Evolutionary conservation across 2,329 filamentous ascomycete genomes (phyloP).

Genomic region (Cytospora piceae): DNA sequence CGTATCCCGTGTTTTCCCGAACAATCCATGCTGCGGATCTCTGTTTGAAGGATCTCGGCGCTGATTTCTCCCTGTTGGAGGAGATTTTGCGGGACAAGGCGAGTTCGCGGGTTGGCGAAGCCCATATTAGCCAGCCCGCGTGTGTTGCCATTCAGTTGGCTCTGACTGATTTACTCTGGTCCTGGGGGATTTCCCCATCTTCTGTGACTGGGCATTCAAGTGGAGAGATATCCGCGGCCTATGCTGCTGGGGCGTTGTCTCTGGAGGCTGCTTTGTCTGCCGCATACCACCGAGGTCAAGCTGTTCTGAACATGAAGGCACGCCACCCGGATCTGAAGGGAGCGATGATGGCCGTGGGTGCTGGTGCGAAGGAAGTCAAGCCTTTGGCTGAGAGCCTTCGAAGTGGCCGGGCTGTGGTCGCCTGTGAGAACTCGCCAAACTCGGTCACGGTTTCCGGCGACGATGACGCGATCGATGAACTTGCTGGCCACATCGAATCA

Average conservation of each 20-base stretch:
- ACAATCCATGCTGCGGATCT: slow-evolving; percentile 19
- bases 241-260: slow-evolving; percentile 32
- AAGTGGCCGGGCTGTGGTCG: slow-evolving; percentile 12
- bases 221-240: slow-evolving; percentile 28
- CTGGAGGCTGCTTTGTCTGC: slow-evolving; percentile 30
- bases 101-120: slow-evolving; percentile 42
- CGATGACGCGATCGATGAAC: slow-evolving; percentile 32
- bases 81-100: slow-evolving; percentile 43
- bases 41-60: slow-evolving; percentile 37
- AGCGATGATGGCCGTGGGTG: slow-evolving; percentile 25
- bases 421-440: slow-evolving; percentile 32
- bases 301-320: slow-evolving; percentile 6
- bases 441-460: slow-evolving; percentile 43
- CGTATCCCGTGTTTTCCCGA: slow-evolving; percentile 39
- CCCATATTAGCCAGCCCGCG: slow-evolving; percentile 46
- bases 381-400: not conserved
- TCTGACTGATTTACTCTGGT: slow-evolving; percentile 42
- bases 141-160: slow-evolving; percentile 47
- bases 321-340: slow-evolving; percentile 8
- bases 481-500: slow-evolving; percentile 21
- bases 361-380: slow-evolving; percentile 15
- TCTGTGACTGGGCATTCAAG: slow-evolving; percentile 27
- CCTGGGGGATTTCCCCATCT: slow-evolving; percentile 42
- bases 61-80: slow-evolving; percentile 43
- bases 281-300: slow-evolving; percentile 32